Evolutionary conservation across 257 asterid species (phyloP).

Genomic region (Solanum chiquidenum): DNA sequence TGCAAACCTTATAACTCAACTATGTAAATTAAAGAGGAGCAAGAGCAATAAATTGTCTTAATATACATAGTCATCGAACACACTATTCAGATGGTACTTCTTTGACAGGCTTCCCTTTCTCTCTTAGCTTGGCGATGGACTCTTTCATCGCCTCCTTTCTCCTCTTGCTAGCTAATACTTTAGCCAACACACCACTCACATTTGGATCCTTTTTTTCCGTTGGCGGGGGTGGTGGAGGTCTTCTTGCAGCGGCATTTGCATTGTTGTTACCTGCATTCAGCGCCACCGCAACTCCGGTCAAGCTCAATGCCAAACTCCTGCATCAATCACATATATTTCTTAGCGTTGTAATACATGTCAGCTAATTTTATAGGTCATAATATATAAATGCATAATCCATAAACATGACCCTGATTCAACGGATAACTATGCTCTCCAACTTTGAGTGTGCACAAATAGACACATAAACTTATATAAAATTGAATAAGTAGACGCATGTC

Average conservation of each 20-base stretch:
- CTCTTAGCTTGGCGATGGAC: constrained; percentile 45
- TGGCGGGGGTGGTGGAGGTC: constrained; percentile 84
- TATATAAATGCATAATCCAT: too few relatives aligned
- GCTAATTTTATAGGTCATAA: background rate
- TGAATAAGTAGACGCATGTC: too few relatives aligned
- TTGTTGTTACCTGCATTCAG: constrained; percentile 16
- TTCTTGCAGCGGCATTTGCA: constrained; percentile 56
- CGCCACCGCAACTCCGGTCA: constrained; percentile 35
- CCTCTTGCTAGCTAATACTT: constrained; percentile 77
- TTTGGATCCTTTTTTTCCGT: constrained; percentile 76
- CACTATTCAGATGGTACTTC: constrained; percentile 29
- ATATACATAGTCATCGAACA: background rate
- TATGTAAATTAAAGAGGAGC: background rate
- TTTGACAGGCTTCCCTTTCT: constrained; percentile 38
- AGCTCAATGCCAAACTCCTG: constrained; percentile 51
- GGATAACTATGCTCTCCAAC: too few relatives aligned
- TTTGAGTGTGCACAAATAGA: too few relatives aligned
- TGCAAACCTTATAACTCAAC: background rate
- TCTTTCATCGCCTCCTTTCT: constrained; percentile 89
- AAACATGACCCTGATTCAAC: too few relatives aligned
- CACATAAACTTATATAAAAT: too few relatives aligned
- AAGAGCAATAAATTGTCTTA: background rate
- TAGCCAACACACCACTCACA: constrained; percentile 55
- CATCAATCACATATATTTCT: background rate
- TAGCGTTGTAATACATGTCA: background rate